Conservation (phyloP, 805 yeast genomes). For the Komagataella populi region DNA sequence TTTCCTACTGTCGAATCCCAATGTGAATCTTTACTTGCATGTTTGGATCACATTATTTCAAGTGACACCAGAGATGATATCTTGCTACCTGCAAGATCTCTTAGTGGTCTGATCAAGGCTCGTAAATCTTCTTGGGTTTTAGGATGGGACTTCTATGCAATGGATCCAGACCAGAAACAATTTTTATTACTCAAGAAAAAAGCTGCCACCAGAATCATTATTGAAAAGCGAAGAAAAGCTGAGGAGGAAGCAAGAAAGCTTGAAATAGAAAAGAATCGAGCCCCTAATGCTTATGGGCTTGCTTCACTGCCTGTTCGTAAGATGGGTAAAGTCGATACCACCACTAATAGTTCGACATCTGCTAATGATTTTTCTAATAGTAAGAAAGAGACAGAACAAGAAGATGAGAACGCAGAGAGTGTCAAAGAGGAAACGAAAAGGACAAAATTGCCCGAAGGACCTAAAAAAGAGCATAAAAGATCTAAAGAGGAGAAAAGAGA, state of each 20-base stretch:
- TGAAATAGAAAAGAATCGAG: background rate
- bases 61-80: conserved; percentile 68
- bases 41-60: conserved; percentile 31
- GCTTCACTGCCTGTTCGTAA: background rate
- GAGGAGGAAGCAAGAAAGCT: conserved; percentile 1
- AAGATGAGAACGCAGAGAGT: background rate
- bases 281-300: background rate
- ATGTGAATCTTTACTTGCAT: conserved; percentile 33
- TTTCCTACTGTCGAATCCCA: conserved; percentile 63
- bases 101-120: conserved; percentile 51
- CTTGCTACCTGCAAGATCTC: conserved; percentile 61
- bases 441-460: background rate
- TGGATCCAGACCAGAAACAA: conserved; percentile 28
- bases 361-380: background rate
- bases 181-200: conserved; percentile 11
- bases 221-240: conserved; percentile 1
- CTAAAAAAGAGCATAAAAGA: background rate
- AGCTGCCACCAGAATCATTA: conserved; percentile 1
- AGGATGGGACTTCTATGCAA: conserved; percentile 41
- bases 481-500: background rate
- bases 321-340: background rate
- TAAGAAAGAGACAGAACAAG: background rate
- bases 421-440: background rate
- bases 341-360: background rate
- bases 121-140: conserved; percentile 35